These are phyloP conservation scores for Phaeotremella skinneri DNA, from an alignment of 768 basidiomycete genomes.

Conservation along the genomic window DNA sequence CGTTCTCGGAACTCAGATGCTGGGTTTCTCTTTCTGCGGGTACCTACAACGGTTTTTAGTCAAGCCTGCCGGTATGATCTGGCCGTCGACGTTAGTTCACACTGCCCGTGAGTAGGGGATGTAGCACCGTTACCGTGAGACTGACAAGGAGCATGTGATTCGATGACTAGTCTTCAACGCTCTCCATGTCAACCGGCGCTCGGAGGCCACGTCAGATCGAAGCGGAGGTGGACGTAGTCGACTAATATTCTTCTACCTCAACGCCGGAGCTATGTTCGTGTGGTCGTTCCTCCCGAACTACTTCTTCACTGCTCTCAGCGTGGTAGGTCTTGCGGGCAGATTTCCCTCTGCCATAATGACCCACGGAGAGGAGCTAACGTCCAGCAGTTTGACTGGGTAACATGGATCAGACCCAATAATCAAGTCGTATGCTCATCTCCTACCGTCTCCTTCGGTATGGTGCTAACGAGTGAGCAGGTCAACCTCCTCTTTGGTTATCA, in stretches of 20 bases:
- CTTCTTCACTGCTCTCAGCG: slow-evolving; percentile 18
- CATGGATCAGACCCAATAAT: slow-evolving; percentile 32
- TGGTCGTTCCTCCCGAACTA: slow-evolving; percentile 36
- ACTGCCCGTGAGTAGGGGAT: slow-evolving; percentile 13
- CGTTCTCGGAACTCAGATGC: slow-evolving; percentile 17
- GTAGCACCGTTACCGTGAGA: background rate
- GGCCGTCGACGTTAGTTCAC: slow-evolving; percentile 23
- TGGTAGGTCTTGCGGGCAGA: background rate
- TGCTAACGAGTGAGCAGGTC: background rate
- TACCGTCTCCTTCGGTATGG: background rate
- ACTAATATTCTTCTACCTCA: slow-evolving; percentile 25
- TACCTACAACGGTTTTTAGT: slow-evolving; percentile 19
- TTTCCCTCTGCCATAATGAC: background rate
- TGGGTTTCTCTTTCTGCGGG: slow-evolving; percentile 27
- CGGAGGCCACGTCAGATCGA: background rate
- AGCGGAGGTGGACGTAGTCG: slow-evolving; percentile 3
- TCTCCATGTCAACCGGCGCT: slow-evolving; percentile 7
- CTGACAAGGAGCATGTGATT: no score
- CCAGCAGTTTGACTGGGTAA: slow-evolving; percentile 31
- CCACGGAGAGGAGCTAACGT: background rate
- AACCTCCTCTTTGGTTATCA: slow-evolving; percentile 21
- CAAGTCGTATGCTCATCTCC: slow-evolving; percentile 19
- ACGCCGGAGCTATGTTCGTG: slow-evolving; percentile 21
- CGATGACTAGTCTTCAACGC: slow-evolving; percentile 25
- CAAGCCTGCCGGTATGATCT: slow-evolving; percentile 17